Evolutionary conservation across 441 rosid genomes (phyloP).

Genomic region (Syzygium malaccense): DNA sequence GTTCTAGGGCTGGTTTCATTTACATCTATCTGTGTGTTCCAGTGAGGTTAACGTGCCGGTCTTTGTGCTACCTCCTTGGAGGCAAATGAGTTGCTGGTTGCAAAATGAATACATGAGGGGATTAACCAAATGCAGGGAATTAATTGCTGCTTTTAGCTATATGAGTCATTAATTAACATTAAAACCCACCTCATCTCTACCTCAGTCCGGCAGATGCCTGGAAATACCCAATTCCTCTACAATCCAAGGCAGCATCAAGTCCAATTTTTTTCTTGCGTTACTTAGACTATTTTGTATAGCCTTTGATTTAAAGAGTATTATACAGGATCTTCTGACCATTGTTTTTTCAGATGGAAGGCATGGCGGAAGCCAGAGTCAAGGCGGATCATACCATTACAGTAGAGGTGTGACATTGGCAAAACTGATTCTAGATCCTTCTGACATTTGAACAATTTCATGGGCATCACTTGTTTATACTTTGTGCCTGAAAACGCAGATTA

Average conservation of each 20-base stretch:
- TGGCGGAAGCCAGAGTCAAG: conserved; percentile 58
- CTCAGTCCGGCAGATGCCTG: neutral
- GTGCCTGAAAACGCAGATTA: conserved; percentile 37
- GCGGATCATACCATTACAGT: conserved; percentile 40
- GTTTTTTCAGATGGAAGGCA: conserved; percentile 66
- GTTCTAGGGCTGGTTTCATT: neutral
- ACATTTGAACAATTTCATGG: neutral
- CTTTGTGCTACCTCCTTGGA: neutral
- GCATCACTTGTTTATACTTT: conserved; percentile 4
- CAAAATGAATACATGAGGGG: neutral
- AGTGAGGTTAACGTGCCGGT: neutral
- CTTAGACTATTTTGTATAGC: neutral
- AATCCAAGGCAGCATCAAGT: neutral
- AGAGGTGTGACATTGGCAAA: conserved; percentile 46
- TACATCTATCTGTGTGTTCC: neutral
- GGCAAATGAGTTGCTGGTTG: neutral
- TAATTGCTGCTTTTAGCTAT: neutral
- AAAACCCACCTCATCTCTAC: neutral
- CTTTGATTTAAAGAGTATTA: neutral
- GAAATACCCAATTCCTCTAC: neutral
- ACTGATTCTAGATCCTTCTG: neutral
- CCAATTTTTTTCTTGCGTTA: neutral
- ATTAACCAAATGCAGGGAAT: neutral
- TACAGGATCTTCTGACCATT: conserved; percentile 2
- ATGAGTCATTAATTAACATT: neutral